Conservation (phyloP, 495 filamentous ascomycete genomes). For the Aspergillus taichungensis region DNA sequence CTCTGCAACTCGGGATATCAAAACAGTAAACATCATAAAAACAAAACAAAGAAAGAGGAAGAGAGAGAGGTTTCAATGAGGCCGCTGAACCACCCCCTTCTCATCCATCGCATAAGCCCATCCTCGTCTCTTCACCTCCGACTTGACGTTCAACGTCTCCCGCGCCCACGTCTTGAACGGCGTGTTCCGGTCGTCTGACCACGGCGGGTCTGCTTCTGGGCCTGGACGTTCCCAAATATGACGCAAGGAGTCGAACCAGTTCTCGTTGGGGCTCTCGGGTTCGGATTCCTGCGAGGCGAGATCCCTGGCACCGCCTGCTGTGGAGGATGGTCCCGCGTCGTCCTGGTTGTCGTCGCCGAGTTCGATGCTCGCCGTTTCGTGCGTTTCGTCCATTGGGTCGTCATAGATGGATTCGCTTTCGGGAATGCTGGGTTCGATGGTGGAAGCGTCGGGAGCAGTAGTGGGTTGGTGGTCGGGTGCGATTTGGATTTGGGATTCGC, state of each 20-base stretch:
- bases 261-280: slow-evolving; percentile 14
- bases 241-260: slow-evolving; percentile 31
- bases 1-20: not conserved
- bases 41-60: not conserved
- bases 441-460: no score
- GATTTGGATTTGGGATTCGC: not conserved
- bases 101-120: slow-evolving; percentile 21
- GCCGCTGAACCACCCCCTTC: slow-evolving; percentile 25
- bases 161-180: slow-evolving; percentile 37
- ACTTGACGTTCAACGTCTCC: slow-evolving; percentile 25
- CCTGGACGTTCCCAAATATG: slow-evolving; percentile 8
- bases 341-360: slow-evolving; percentile 24
- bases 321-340: not conserved
- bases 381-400: slow-evolving; percentile 15
- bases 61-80: slow-evolving; percentile 7
- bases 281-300: slow-evolving; percentile 1
- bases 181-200: slow-evolving; percentile 30
- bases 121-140: slow-evolving; percentile 21
- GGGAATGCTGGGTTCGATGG: slow-evolving; percentile 2
- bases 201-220: slow-evolving; percentile 11
- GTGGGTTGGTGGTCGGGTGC: not conserved
- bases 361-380: slow-evolving; percentile 37
- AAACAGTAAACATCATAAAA: not conserved
- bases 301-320: not conserved
- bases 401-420: slow-evolving; percentile 8